Conservation (phyloP, 495 filamentous ascomycete species). For the Thozetella sp. region DNA sequence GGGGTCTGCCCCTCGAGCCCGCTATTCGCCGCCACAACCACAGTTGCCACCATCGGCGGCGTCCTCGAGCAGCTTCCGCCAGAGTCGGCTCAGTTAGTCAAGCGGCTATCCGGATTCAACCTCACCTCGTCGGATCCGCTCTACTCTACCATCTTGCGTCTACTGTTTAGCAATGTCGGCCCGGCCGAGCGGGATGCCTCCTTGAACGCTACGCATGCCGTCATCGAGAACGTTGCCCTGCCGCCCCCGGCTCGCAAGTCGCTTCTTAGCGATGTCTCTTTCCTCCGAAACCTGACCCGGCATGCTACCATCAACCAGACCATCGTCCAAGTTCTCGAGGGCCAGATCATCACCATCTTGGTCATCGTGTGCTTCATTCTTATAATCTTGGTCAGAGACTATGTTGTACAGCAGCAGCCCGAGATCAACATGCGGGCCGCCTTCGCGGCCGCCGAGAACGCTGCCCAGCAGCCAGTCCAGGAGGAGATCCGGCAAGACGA, state of each 20-base stretch:
- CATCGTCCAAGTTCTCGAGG: conserved; percentile 84
- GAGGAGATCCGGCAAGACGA: conserved; percentile 11
- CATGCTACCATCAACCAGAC: conserved; percentile 74
- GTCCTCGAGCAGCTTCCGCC: conserved; percentile 24
- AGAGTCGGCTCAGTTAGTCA: conserved; percentile 26
- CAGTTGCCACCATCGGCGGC: conserved; percentile 26
- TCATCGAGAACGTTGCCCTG: conserved; percentile 9
- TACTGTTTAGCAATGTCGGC: conserved; percentile 26
- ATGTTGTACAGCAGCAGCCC: conserved; percentile 97
- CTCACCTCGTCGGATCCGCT: conserved; percentile 23
- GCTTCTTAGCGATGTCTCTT: conserved; percentile 70
- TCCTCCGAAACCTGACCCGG: conserved; percentile 73
- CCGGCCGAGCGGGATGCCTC: conserved; percentile 16
- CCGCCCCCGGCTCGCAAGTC: conserved; percentile 30
- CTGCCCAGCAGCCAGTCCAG: conserved; percentile 38
- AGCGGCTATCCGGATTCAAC: conserved; percentile 23
- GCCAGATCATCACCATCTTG: conserved; percentile 86
- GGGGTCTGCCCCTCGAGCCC: conserved; percentile 45
- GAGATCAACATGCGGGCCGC: conserved; percentile 64
- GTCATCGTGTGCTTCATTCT: conserved; percentile 93
- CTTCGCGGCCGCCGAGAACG: conserved; percentile 54
- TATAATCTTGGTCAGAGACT: conserved; percentile 94
- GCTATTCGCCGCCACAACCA: conserved; percentile 37
- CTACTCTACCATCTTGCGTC: conserved; percentile 20
- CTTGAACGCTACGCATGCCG: conserved; percentile 9